Percentiles rank a stretch among this genome's conserved stretches.
Evolutionary conservation across 148 eudicot species (phyloP).

Genomic region (Amaranthus cruentus): DNA sequence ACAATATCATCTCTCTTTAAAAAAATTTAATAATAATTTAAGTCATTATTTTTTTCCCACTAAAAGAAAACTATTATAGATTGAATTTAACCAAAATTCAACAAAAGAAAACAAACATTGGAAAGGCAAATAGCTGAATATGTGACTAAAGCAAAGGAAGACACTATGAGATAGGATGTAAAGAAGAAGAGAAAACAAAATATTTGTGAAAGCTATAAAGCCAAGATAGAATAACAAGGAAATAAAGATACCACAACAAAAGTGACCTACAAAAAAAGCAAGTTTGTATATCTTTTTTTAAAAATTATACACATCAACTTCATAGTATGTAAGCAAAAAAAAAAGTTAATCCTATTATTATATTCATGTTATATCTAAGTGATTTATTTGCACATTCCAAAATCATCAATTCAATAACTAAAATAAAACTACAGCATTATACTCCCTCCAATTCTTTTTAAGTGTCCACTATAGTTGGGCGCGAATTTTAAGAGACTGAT

Average conservation of each 20-base stretch:
- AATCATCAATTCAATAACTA: no score
- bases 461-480: no score
- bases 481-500: no score
- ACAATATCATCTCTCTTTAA: no score
- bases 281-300: background rate
- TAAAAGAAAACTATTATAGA: background rate
- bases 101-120: background rate
- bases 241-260: background rate
- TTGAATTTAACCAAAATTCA: background rate
- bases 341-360: background rate
- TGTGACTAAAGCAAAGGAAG: background rate
- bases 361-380: background rate
- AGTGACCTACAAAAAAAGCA: constrained; percentile 8
- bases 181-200: background rate
- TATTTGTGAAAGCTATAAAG: background rate
- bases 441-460: no score
- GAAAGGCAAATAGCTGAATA: background rate
- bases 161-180: background rate
- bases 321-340: background rate
- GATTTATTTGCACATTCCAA: no score
- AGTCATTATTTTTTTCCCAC: no score
- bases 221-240: background rate
- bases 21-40: no score
- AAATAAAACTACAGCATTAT: no score
- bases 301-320: background rate